Percentiles rank a stretch among this genome's conserved stretches.
Evolutionary conservation across 805 yeast species (phyloP).

Genomic region (Yarrowia keelungensis): DNA sequence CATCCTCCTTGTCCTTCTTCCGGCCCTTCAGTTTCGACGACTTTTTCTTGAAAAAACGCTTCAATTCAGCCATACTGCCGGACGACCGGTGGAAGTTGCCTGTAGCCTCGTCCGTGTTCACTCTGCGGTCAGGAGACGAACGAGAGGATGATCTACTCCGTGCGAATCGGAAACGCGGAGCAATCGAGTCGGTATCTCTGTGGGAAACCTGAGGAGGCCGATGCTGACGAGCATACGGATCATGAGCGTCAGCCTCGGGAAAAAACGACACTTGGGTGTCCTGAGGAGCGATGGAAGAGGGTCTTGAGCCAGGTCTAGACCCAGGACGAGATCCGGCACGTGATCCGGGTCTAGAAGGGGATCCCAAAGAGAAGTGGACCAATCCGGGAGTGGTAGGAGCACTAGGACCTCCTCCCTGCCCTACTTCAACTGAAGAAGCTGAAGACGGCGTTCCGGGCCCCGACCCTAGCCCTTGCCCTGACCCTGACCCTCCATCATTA

Average conservation of each 20-base stretch:
- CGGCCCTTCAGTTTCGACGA: slow-evolving; percentile 41
- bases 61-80: slow-evolving; percentile 52
- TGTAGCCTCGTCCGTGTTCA: slow-evolving; percentile 37
- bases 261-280: slow-evolving; percentile 6
- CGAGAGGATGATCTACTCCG: slow-evolving; percentile 23
- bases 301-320: slow-evolving; percentile 2
- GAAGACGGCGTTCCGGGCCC: no score
- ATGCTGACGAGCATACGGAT: slow-evolving; percentile 49
- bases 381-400: no score
- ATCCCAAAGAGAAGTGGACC: slow-evolving; percentile 14
- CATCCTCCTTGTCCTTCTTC: slow-evolving; percentile 34
- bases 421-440: neutral
- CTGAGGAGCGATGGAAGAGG: slow-evolving; percentile 9
- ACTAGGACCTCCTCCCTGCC: neutral
- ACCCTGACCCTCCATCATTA: no score
- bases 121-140: slow-evolving; percentile 27
- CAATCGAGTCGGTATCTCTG: slow-evolving; percentile 46
- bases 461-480: no score
- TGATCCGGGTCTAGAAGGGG: slow-evolving; percentile 8
- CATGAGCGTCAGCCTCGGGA: slow-evolving; percentile 41
- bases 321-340: slow-evolving; percentile 5
- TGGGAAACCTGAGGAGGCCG: slow-evolving; percentile 44
- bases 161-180: slow-evolving; percentile 50
- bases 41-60: slow-evolving; percentile 54
- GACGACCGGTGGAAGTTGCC: slow-evolving; percentile 41